Base-by-base conservation (phyloP, 1,284 basidiomycete species). In the Vanrija sp. region DNA sequence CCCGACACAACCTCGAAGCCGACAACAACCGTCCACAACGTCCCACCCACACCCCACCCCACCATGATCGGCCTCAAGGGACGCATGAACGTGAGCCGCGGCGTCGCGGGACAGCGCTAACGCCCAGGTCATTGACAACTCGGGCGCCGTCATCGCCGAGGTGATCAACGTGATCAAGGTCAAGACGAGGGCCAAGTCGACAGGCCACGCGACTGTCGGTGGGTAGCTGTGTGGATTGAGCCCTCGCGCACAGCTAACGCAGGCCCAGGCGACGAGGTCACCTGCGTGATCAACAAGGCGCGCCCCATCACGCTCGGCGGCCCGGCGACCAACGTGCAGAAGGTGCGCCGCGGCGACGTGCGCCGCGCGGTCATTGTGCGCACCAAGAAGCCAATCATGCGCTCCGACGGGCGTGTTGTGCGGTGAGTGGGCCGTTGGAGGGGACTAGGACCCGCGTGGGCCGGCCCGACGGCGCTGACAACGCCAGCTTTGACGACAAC, bases 91-190 rank as follows among this genome's bases (percentile, higher is more conserved):
- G 89, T 88, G 64, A 54, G 83, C 76, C 14, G 25, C 35, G 15
- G 18, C 38, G 5, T 41, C 20, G 23, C 18, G 10, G 24, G 45
- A 19, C 46, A 18, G n/a, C 50, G 24, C 45, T 23, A 35, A 37
- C 27, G n/a, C 50, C 35, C 66, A 93, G 88, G 87, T 94, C 66
- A 96, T 98, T 74, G 95, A 98, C 82, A 98, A 98, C 78, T 95
- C 95, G n/a, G 95, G 95, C 53, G 95, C 90, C 3, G 81, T 98
- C 59, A 79, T 96, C 55, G 88, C 95, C 39, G 95, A 98, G 79
- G 96, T 94, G 69, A 91, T 99, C 75, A 97, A 98, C 73, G 86
- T 98, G 20, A 81, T 98, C 56, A 96, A 97, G 77, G 86, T 90
- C 76, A 98, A 97, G 78, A 89, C 76, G 38, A 54, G 51, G 20